Base-by-base conservation (phyloP, 225 moss, liverwort and hornwort genomes). In the Takakia lepidozioides region DNA sequence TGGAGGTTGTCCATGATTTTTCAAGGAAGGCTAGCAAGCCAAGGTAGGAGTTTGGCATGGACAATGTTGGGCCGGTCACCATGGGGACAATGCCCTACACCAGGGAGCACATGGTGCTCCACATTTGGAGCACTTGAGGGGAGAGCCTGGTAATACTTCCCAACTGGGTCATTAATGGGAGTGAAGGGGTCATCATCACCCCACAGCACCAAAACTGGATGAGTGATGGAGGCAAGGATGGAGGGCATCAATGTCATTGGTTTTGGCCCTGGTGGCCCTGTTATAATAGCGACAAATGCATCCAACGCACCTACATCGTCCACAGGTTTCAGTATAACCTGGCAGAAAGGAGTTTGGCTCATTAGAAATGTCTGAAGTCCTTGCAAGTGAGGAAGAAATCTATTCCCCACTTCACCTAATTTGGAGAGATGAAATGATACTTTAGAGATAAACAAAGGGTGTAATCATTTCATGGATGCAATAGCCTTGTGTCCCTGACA, bases 171-270 rank as follows among this genome's bases (percentile, higher is more conserved):
- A 54, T 95, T 39, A 46, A 95, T 67, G 43, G 93, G 90, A 26
- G 93, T 95, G 66, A 95, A 95, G 25, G 86, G 82, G 42, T 95
- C 93, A 46, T 82, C 63, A 18, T 95, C 86, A 3, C 93, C 93
- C 93, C 93, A 95, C 19, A 95, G 57, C 53, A 95, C 76, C 2
- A 95, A 73, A 17, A 90, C 70, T 41, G 93, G 93, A 37, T 58
- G 68, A 34, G 48, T 29, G 19, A 93, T 74, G 49, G 61, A 57
- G 6, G 93, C 68, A 34, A 48, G 26, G 19, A 93, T 74, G 49
- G 61, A 57, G 6, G 93, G 83, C 37, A 82, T 55, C 6, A 95
- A 61, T 23, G 66, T 62, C 43, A 74, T 64, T 10, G 93, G 93
- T 54, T 95, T 82, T 15, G 93, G 93, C 25, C 90, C 93, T 18